Evolutionary conservation across 495 filamentous ascomycete genomes (phyloP).

Genomic region (Aspergillus indologenus): DNA sequence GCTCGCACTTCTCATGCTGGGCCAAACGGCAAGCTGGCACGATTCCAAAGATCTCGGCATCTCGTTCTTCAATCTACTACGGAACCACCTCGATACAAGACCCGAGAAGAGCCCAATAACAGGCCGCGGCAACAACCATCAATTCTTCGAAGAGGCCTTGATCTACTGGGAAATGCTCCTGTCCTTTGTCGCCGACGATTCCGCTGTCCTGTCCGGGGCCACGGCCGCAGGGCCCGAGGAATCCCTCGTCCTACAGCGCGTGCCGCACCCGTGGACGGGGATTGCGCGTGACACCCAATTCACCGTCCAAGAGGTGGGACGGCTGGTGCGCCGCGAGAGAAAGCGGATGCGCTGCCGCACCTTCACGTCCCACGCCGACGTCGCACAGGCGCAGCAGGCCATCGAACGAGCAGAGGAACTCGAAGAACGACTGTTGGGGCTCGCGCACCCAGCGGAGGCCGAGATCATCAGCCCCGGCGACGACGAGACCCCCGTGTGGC

Average conservation of each 20-base stretch:
- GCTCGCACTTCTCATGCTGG: constrained; percentile 52
- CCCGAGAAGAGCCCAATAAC: constrained; percentile 15
- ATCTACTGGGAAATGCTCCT: constrained; percentile 62
- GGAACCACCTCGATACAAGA: constrained; percentile 42
- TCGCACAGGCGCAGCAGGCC: constrained; percentile 39
- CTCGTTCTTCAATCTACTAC: constrained; percentile 45
- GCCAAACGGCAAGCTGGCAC: constrained; percentile 57
- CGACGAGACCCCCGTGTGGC: constrained; percentile 53
- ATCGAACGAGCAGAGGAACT: constrained; percentile 45
- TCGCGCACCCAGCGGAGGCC: constrained; percentile 46
- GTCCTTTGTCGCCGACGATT: constrained; percentile 51
- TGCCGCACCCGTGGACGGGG: constrained; percentile 60
- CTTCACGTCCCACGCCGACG: constrained; percentile 40
- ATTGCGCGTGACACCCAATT: constrained; percentile 54
- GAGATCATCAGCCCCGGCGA: constrained; percentile 54
- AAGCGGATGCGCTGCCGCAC: constrained; percentile 34
- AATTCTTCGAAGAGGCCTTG: constrained; percentile 57
- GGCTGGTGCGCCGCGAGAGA: constrained; percentile 49
- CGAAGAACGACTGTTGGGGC: constrained; percentile 49
- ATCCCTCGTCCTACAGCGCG: constrained; percentile 35
- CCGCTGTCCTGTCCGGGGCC: constrained; percentile 30
- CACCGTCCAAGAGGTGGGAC: constrained; percentile 53
- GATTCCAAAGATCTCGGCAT: constrained; percentile 52
- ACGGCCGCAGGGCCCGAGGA: constrained; percentile 21
- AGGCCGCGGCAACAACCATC: constrained; percentile 43